Evolutionary conservation across 768 basidiomycete genomes (phyloP).

Genomic region (Ramaria rubella): DNA sequence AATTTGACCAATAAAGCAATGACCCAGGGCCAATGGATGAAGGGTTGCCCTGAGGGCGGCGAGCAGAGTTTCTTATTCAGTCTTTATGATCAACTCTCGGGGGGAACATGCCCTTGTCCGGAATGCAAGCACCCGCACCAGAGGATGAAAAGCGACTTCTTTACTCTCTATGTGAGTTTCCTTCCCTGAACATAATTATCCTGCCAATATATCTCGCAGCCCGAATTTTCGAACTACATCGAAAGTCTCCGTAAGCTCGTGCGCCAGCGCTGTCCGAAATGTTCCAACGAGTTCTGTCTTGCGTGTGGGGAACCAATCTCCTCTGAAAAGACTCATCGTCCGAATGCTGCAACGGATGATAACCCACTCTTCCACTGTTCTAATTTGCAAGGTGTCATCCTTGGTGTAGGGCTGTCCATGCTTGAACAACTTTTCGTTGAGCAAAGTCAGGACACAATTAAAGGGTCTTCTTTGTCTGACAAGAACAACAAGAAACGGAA

Average conservation of each 20-base stretch:
- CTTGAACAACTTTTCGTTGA: conserved; percentile 68
- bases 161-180: conserved; percentile 66
- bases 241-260: conserved; percentile 53
- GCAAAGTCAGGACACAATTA: conserved; percentile 34
- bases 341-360: conserved; percentile 34
- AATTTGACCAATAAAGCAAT: conserved; percentile 54
- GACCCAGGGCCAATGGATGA: conserved; percentile 94
- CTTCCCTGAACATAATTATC: conserved; percentile 13
- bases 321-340: conserved; percentile 36
- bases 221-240: conserved; percentile 66
- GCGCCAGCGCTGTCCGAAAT: conserved; percentile 50
- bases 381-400: conserved; percentile 80
- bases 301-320: conserved; percentile 69
- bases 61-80: conserved; percentile 87
- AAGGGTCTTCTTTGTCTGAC: conserved; percentile 17
- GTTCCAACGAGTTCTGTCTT: conserved; percentile 39
- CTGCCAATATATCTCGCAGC: conserved; percentile 35
- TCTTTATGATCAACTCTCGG: conserved; percentile 68
- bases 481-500: conserved; percentile 36
- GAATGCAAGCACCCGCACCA: conserved; percentile 58
- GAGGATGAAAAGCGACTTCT: conserved; percentile 73
- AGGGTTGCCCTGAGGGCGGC: conserved; percentile 89
- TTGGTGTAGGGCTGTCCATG: conserved; percentile 88
- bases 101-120: conserved; percentile 62
- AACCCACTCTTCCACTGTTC: conserved; percentile 81